Evolutionary conservation across 108 stramenopile genomes (phyloP), one percentile per base, ranked within the genome.

Genomic region (Pseudonitzschia multistriata): DNA sequence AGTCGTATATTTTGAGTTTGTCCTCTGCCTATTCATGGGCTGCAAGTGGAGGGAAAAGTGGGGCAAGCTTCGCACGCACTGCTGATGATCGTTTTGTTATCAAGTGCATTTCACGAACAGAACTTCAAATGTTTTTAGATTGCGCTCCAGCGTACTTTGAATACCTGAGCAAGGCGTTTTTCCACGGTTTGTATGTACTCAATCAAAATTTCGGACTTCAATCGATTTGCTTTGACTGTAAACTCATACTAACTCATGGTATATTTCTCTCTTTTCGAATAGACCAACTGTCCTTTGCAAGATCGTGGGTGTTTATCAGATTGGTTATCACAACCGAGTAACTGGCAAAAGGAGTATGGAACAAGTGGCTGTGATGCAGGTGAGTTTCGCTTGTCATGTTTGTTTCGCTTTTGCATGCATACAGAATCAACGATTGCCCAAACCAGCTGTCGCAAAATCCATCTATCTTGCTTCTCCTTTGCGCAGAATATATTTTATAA

Each of bases 51-150:
- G 96, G 97, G 7, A 97, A 97, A 79, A 93, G 91, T 67, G 96
- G 96, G 22, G 96, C 96, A 45, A 81, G 84, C 29, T 96, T 96
- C 63, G 70, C 85, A 8, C 72, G 89, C 33, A 96, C 95, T 21
- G 70, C 79, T 11, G 95, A 96, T 74, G 91, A 91, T 40, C 79
- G 96, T 15, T 94, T 97, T 76, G 94, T 98, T 49, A 93, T 98
- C 54, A 98, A 98, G 79, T 89, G 79, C 68, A 96, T 98, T 34
- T 92, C 89, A 15, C 66, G 95, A 53, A 97, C 96, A 15, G 97
- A 98, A 75, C 88, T 98, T 10, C 96, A 97, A 71, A 98, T 98
- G 97, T 98, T 98, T 77, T 72, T 98, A 27, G 96, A 98, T 70
- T 96, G 93, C 71, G 96, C 97, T 14, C 95, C 95, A 10, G 95